These are phyloP conservation scores for Ophiognomonia clavigignenti-juglandacearum DNA, from an alignment of 2,329 filamentous ascomycete genomes.

Conservation along the genomic window DNA sequence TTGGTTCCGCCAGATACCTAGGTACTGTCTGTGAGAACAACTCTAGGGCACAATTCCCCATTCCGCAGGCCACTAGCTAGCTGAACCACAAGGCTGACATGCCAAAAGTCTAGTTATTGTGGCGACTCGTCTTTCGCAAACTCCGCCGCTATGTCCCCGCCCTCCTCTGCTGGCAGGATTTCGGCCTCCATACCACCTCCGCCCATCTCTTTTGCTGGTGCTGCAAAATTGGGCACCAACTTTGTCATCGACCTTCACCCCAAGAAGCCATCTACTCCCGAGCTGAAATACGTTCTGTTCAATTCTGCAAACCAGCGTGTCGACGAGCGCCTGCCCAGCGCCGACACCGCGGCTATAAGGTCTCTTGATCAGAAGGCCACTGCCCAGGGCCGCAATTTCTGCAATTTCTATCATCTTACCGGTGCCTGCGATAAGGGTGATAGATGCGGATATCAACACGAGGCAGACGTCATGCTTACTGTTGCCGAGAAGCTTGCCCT, in stretches of 20 bases:
- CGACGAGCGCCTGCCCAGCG: slow-evolving; percentile 10
- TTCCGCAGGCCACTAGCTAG: no score
- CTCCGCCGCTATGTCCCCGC: background rate
- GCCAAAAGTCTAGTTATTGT: background rate
- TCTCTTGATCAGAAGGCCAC: slow-evolving; percentile 11
- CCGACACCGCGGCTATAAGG: slow-evolving; percentile 1
- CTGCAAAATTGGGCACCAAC: slow-evolving; percentile 10
- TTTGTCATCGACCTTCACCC: slow-evolving; percentile 13
- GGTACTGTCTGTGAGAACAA: background rate
- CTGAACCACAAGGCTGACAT: no score
- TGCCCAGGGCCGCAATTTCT: slow-evolving; percentile 14
- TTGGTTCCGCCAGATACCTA: background rate
- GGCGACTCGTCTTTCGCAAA: background rate
- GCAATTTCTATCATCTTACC: slow-evolving; percentile 13
- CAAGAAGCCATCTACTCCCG: slow-evolving; percentile 3
- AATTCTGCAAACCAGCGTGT: slow-evolving; percentile 14
- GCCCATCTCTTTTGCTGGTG: slow-evolving; percentile 7
- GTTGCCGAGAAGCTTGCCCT: slow-evolving; percentile 9
- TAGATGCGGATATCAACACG: slow-evolving; percentile 11
- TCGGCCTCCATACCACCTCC: background rate
- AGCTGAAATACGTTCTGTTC: slow-evolving; percentile 11
- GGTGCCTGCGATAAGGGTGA: slow-evolving; percentile 9
- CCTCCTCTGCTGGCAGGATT: background rate
- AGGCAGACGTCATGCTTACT: slow-evolving; percentile 1
- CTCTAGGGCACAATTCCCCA: no score